phyloP scores from a whole-genome alignment of 1,284 basidiomycete species.

The Ustilago nuda region DNA sequence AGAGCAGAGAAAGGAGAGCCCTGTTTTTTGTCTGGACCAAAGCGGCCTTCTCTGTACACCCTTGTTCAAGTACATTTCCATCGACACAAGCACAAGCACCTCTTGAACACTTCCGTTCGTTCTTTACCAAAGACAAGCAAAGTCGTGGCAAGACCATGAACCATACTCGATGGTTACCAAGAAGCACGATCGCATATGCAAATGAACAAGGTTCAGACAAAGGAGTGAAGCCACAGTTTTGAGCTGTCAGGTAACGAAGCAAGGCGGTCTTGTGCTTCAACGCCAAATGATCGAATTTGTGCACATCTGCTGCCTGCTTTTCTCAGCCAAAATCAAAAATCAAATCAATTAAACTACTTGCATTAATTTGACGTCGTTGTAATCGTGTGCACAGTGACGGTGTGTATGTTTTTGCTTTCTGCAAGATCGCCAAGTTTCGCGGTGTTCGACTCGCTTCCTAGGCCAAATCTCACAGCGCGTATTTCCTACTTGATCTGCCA shows the following conservation, averaged over 20 bases:
- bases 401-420: not conserved
- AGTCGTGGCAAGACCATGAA: not conserved
- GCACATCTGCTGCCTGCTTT: not conserved
- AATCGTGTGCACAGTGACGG: too few species aligned
- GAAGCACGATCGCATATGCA: not conserved
- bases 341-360: too few species aligned
- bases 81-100: not conserved
- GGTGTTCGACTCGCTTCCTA: not conserved
- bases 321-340: not conserved
- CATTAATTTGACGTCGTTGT: too few species aligned
- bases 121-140: too few species aligned
- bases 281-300: not conserved
- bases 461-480: slow-evolving; percentile 2
- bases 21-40: slow-evolving; percentile 1
- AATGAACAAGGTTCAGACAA: not conserved
- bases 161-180: not conserved
- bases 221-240: not conserved
- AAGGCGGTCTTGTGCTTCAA: slow-evolving; percentile 6
- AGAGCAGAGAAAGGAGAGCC: slow-evolving; percentile 7
- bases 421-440: not conserved
- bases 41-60: not conserved
- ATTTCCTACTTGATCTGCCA: not conserved
- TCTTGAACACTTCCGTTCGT: too few species aligned
- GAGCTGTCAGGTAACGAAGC: slow-evolving; percentile 11
- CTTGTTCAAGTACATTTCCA: not conserved